Conservation (phyloP, 306 rosid genomes). For the Trichosanthes truncata region DNA sequence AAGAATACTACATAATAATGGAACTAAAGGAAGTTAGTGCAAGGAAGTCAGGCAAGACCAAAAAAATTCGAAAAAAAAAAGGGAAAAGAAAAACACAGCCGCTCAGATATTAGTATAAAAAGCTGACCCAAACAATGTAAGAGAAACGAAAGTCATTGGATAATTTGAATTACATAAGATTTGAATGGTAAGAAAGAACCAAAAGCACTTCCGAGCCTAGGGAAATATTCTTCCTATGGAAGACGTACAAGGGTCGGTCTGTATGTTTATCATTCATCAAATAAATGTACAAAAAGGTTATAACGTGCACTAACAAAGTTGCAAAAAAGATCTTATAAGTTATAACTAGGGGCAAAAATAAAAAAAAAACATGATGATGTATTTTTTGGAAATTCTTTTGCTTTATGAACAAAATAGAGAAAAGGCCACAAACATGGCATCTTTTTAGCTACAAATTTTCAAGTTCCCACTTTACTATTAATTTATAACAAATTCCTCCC, state of each 20-base stretch:
- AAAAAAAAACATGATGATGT: neutral
- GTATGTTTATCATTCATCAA: neutral
- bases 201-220: neutral
- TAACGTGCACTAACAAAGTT: neutral
- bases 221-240: neutral
- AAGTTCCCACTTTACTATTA: neutral
- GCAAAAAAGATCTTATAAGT: too few relatives aligned
- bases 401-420: neutral
- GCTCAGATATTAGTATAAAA: neutral
- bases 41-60: too few relatives aligned
- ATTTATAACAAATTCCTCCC: neutral
- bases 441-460: neutral
- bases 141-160: neutral
- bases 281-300: neutral
- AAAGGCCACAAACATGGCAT: neutral
- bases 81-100: neutral
- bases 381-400: neutral
- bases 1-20: neutral
- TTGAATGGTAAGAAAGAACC: neutral
- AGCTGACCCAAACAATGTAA: too few relatives aligned
- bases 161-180: neutral
- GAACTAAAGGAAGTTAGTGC: neutral
- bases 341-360: too few relatives aligned
- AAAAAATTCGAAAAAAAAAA: too few relatives aligned
- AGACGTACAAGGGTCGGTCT: neutral